Conservation (phyloP, 176 grass and related monocot species). For the Eragrostis nindensis region DNA sequence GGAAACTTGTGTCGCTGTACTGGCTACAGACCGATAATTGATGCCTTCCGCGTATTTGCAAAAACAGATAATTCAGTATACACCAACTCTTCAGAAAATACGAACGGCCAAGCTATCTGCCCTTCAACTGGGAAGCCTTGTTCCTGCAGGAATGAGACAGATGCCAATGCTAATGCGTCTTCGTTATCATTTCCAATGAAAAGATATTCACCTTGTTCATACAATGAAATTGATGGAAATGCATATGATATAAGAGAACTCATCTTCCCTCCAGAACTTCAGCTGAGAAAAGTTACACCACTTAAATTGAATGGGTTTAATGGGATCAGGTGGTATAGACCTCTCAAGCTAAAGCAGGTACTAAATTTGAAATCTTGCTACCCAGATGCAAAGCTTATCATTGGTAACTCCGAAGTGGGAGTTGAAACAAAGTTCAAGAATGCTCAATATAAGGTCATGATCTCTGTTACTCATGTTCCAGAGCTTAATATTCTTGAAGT, state of each 20-base stretch:
- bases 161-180: constrained; percentile 33
- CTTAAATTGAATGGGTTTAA: constrained; percentile 77
- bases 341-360: constrained; percentile 76
- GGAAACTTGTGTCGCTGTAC: constrained; percentile 98
- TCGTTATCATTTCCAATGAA: constrained; percentile 39
- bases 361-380: constrained; percentile 74
- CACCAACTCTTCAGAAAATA: constrained; percentile 53
- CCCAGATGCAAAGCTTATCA: constrained; percentile 81
- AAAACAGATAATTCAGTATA: constrained; percentile 89
- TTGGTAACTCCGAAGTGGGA: constrained; percentile 92
- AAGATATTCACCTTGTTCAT: constrained; percentile 66
- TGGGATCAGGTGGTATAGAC: constrained; percentile 85
- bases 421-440: constrained; percentile 96
- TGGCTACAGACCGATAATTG: constrained; percentile 94
- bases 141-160: constrained; percentile 57
- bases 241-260: constrained; percentile 78
- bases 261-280: constrained; percentile 93
- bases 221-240: constrained; percentile 82
- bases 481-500: constrained; percentile 71
- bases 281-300: constrained; percentile 61
- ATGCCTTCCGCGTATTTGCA: constrained; percentile 91
- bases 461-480: constrained; percentile 82
- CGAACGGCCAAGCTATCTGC: constrained; percentile 64
- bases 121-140: constrained; percentile 95
- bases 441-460: constrained; percentile 68